A percentile compares a stretch with the other conserved stretches of the same genome.
These are phyloP conservation scores for Colletotrichum orchidophilum DNA, from an alignment of 2,329 filamentous ascomycete species.

Conservation along the genomic window DNA sequence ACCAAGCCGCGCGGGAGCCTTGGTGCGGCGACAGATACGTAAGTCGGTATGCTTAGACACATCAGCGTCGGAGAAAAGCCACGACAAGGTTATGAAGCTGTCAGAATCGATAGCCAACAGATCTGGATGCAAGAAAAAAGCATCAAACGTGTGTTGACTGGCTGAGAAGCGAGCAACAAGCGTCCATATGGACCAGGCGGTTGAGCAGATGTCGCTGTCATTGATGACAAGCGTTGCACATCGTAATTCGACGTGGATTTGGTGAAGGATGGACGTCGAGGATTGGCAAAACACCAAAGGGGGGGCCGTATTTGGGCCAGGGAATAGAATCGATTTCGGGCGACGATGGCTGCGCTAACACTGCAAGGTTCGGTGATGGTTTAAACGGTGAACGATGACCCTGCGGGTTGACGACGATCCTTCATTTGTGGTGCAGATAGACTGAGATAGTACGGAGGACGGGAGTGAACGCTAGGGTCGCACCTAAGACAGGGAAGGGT, in stretches of 20 bases:
- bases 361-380: constrained; percentile 33
- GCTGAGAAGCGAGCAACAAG: constrained; percentile 16
- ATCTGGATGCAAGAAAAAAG: background rate
- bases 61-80: background rate
- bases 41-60: background rate
- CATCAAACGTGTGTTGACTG: background rate
- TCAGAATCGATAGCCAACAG: background rate
- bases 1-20: constrained; percentile 7
- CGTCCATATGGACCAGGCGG: background rate
- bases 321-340: constrained; percentile 12
- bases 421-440: constrained; percentile 31
- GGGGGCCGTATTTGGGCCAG: constrained; percentile 14
- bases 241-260: constrained; percentile 4
- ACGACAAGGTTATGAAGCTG: background rate
- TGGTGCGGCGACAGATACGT: constrained; percentile 1
- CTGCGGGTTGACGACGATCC: constrained; percentile 33
- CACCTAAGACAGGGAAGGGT: constrained; percentile 1
- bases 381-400: constrained; percentile 31
- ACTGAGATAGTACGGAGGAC: constrained; percentile 22
- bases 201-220: constrained; percentile 19
- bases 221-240: constrained; percentile 21
- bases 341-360: constrained; percentile 19
- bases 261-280: background rate
- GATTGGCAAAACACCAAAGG: background rate
- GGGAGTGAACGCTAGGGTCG: constrained; percentile 20